Evolutionary conservation across 441 rosid genomes (phyloP), one percentile per base, ranked within the genome.

Genomic region (Pelargonium cotyledonis): DNA sequence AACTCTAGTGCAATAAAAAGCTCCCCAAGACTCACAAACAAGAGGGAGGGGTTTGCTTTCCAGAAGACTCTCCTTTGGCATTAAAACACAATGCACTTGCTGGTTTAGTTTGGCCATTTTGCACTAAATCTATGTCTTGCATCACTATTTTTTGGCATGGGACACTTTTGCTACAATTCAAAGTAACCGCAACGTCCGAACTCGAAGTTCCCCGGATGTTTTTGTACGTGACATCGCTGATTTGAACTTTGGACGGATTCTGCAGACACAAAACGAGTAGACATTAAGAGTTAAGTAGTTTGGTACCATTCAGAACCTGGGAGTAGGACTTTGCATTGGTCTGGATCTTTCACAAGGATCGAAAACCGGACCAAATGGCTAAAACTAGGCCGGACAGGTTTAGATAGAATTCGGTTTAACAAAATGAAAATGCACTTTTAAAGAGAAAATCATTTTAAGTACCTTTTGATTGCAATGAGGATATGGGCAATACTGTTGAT

Each of bases 161-260:
- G 15, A 73, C 68, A 1, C 15, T 65, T 38, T 65, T 47, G 69
- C 89, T 89, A 70, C 92, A 89, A 4, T 72, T 61, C 19, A 87
- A 69, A 40, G 47, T 65, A 11, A 85, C 85, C 0, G 90, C 90
- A 0, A 73, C 66, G 6, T 62, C 31, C 0, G 90, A 71, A 0
- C 46, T 77, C 14, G 92, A 84, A 6, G 86, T 82, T 15, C 92
- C 95, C 84, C 84, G 76, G 9, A 87, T 84, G 68, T 87, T 78
- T 38, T 69, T 78, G 73, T 76, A 89, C 4, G 72, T 78, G n/a
- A 87, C 63, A 43, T 85, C 88, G 49, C 76, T 70, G 38, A 89
- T 74, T 70, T 83, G 86, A 60, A 87, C 82, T 63, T 68, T 76
- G 0, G 89, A 87, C 0, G 84, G 78, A 21, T 41, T 38, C 89